Percentiles rank a stretch among this genome's conserved stretches.
These are phyloP conservation scores for Lasiosphaeriaceae sp. DNA, from an alignment of 495 filamentous ascomycete species.

Conservation along the genomic window DNA sequence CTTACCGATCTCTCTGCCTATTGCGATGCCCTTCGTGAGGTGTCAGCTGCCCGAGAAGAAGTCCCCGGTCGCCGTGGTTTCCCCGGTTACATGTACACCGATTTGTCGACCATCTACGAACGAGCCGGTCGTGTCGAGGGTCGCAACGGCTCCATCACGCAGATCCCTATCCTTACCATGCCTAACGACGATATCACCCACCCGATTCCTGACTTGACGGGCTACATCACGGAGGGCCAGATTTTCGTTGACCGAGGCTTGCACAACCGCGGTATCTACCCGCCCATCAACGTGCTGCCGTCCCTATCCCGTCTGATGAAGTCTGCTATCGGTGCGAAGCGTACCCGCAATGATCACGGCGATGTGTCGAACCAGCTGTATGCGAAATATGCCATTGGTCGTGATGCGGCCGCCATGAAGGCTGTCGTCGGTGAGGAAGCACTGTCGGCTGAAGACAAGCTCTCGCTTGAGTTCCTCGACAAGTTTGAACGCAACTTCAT, in stretches of 20 bases:
- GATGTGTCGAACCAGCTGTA: slow-evolving; percentile 99
- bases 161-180: slow-evolving; percentile 99
- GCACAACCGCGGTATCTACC: slow-evolving; percentile 94
- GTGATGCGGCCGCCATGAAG: slow-evolving; percentile 98
- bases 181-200: slow-evolving; percentile 99
- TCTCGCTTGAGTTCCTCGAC: slow-evolving; percentile 95
- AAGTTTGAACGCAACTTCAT: slow-evolving; percentile 97
- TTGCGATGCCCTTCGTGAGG: slow-evolving; percentile 97
- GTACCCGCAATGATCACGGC: slow-evolving; percentile 91
- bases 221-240: slow-evolving; percentile 98
- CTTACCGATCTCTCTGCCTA: slow-evolving; percentile 97
- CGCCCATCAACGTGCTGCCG: slow-evolving; percentile 97
- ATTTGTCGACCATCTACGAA: slow-evolving; percentile 99
- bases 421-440: slow-evolving; percentile 98
- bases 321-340: slow-evolving; percentile 95
- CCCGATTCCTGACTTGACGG: slow-evolving; percentile 97
- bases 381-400: slow-evolving; percentile 98
- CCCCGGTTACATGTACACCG: slow-evolving; percentile 99
- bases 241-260: slow-evolving; percentile 97
- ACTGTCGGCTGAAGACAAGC: slow-evolving; percentile 90
- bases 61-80: slow-evolving; percentile 99
- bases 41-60: slow-evolving; percentile 97
- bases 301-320: slow-evolving; percentile 99
- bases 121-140: slow-evolving; percentile 97
- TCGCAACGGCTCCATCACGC: slow-evolving; percentile 96